Percentiles rank a stretch among this genome's conserved stretches.
Evolutionary conservation across 495 filamentous ascomycete genomes (phyloP).

Genomic region (Hypoxylon intermedium): DNA sequence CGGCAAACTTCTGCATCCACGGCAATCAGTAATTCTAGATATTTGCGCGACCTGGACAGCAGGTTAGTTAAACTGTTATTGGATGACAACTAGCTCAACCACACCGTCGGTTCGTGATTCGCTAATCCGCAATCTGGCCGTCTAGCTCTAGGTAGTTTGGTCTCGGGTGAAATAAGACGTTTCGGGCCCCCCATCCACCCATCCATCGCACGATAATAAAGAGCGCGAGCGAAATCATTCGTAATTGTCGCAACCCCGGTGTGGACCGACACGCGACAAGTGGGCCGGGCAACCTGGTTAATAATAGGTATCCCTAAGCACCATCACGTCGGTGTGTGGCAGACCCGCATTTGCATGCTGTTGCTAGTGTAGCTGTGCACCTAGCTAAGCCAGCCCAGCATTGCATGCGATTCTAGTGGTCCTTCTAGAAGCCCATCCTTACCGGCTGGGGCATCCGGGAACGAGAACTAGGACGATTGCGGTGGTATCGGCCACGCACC

Average conservation of each 20-base stretch:
- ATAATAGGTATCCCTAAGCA: conserved; percentile 39
- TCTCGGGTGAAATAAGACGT: neutral
- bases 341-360: conserved; percentile 36
- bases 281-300: conserved; percentile 36
- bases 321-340: conserved; percentile 40
- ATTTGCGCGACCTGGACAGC: conserved; percentile 3
- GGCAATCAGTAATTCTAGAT: conserved; percentile 27
- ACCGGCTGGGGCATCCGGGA: conserved; percentile 35
- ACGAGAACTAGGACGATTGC: conserved; percentile 32
- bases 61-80: neutral
- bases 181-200: too few relatives aligned
- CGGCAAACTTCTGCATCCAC: conserved; percentile 25
- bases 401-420: conserved; percentile 40
- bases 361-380: conserved; percentile 25
- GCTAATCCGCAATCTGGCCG: neutral
- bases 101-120: conserved; percentile 5
- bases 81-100: neutral
- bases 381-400: conserved; percentile 23
- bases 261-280: conserved; percentile 39
- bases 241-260: conserved; percentile 35
- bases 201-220: conserved; percentile 21
- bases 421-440: conserved; percentile 37
- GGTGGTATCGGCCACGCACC: conserved; percentile 25
- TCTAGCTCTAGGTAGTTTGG: neutral
- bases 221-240: conserved; percentile 4